phyloP scores from a whole-genome alignment of 2,329 filamentous ascomycete genomes.

The Diaporthe vexans region DNA sequence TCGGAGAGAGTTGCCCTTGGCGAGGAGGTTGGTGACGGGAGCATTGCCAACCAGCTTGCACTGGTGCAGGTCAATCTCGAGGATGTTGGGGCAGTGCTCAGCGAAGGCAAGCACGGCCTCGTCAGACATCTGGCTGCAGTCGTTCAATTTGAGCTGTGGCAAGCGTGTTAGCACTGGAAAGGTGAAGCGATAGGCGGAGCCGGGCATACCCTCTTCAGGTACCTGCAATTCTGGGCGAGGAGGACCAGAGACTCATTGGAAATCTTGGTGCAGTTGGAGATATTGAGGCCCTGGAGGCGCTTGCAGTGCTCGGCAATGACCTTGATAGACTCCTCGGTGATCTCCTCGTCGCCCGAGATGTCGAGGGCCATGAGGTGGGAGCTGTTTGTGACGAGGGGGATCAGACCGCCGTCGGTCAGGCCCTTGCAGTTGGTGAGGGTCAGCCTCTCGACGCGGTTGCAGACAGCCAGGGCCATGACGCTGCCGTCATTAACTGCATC shows the following conservation, averaged over 20 bases:
- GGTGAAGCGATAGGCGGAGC: background rate
- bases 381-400: conserved; percentile 83
- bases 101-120: conserved; percentile 88
- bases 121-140: conserved; percentile 88
- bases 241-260: conserved; percentile 88
- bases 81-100: conserved; percentile 87
- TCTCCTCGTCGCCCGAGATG: conserved; percentile 85
- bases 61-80: conserved; percentile 95
- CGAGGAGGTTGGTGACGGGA: conserved; percentile 85
- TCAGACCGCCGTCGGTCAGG: conserved; percentile 87
- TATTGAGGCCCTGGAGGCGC: conserved; percentile 91
- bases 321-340: conserved; percentile 85
- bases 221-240: conserved; percentile 85
- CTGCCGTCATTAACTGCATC: conserved; percentile 88
- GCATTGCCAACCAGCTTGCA: conserved; percentile 85
- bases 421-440: conserved; percentile 91
- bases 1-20: conserved; percentile 84
- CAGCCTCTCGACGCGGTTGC: conserved; percentile 91
- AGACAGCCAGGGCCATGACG: conserved; percentile 82
- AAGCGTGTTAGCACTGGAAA: conserved; percentile 5
- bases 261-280: conserved; percentile 86
- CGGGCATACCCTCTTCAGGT: conserved; percentile 83
- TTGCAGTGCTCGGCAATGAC: conserved; percentile 85
- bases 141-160: conserved; percentile 89
- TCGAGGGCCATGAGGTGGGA: conserved; percentile 88